Evolutionary conservation across 2,329 filamentous ascomycete genomes (phyloP), one percentile per base, ranked within the genome.

Genomic region (Talaromyces sp.): DNA sequence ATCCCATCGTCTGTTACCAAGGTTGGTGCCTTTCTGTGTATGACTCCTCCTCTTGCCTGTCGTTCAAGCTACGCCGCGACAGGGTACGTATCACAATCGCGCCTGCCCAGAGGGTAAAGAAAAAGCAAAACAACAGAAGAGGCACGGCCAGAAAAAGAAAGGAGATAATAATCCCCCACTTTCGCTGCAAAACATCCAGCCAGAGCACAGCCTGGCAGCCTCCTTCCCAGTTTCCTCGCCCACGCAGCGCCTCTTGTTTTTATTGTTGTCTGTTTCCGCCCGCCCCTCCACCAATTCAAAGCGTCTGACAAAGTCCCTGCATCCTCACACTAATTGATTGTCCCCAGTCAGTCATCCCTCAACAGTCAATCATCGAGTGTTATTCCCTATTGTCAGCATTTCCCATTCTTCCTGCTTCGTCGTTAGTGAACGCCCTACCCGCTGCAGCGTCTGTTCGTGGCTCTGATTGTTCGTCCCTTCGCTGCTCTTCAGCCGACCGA

Each of bases 201-300:
- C 15, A 43, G 56, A 53, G 49, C 49, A 31, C 49, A 31, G 49
- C 49, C 49, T n/a, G 27, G 53, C 53, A 36, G 53, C 51, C 51
- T 56, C n/a, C 53, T 56, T 56, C 29, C 29, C 51, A 54, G 29
- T 54, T 34, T 22, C 29, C 51, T 34, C 29, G 27, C 31, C 51
- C 51, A 54, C 27, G 51, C 51, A 34, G 29, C 51, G 27, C 29
- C 29, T 34, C 19, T 54, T 54, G 51, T 29, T 34, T 5, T 29
- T 31, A 22, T 29, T 40, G 34, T 31, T 40, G 36, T 40, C 51
- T 43, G 56, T 19, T 59, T 59, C 56, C 56, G 36, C 22, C 56
- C 53, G 56, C 56, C 22, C 56, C 56, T 59, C 36, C 56, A 59
- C 56, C 56, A 59, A 59, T 36, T 59, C 56, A 59, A 40, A 15